Conservation (phyloP, 2,329 filamentous ascomycete genomes). For the Nothomitra cinnamomea region DNA sequence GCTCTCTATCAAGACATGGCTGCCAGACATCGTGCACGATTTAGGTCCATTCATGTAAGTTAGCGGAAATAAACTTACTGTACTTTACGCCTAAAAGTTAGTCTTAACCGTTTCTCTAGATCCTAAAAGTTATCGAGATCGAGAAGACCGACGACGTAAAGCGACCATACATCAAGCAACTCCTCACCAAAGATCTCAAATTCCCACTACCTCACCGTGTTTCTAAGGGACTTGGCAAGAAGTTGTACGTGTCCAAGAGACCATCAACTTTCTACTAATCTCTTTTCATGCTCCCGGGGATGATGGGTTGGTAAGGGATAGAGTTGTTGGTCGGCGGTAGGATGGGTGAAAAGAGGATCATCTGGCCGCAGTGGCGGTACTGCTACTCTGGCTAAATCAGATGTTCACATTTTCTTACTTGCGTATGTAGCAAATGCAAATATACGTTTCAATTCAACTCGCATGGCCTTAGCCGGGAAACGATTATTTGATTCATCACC, state of each 20-base stretch:
- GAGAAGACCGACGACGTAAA: conserved; percentile 90
- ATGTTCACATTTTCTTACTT: not conserved
- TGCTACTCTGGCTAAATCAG: not conserved
- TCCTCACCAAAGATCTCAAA: conserved; percentile 83
- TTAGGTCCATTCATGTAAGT: conserved; percentile 96
- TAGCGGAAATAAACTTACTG: not conserved
- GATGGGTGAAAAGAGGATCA: not conserved
- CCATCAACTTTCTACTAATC: conserved; percentile 92
- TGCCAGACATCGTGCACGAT: conserved; percentile 92
- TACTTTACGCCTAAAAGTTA: not conserved
- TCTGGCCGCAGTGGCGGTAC: not conserved
- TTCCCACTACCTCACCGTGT: conserved; percentile 98
- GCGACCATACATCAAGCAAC: conserved; percentile 99
- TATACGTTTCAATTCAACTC: not conserved
- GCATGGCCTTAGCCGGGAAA: too few relatives aligned
- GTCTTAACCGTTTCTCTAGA: conserved; percentile 34
- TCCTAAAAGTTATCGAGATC: conserved; percentile 95
- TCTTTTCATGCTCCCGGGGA: not conserved
- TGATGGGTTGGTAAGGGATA: not conserved
- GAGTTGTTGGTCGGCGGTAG: not conserved
- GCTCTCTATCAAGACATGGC: conserved; percentile 99
- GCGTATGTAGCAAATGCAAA: not conserved
- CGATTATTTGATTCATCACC: too few relatives aligned
- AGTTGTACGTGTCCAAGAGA: conserved; percentile 84
- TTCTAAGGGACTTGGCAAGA: conserved; percentile 66